phyloP scores from a whole-genome alignment of 768 basidiomycete species.

The Psilocybe azurescens region DNA sequence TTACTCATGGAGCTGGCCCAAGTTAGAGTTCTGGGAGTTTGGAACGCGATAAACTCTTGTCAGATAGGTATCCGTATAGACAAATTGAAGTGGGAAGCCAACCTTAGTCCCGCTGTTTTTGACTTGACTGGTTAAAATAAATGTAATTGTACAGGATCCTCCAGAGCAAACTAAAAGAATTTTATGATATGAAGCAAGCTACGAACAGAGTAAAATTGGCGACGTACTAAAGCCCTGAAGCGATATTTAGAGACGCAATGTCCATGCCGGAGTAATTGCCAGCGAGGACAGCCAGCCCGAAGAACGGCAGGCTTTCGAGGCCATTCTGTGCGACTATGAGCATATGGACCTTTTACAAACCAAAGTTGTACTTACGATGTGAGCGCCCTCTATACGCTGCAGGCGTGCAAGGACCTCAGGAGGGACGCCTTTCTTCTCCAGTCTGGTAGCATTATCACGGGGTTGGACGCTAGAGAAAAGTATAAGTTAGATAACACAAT shows the following conservation, averaged over 20 bases:
- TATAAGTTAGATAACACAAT: background rate
- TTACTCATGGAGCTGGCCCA: constrained; percentile 18
- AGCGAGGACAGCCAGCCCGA: constrained; percentile 25
- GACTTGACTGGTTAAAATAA: constrained; percentile 26
- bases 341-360: too few relatives aligned
- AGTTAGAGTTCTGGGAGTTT: constrained; percentile 8
- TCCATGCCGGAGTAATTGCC: constrained; percentile 30
- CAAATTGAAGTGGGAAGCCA: background rate
- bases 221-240: constrained; percentile 32
- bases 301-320: constrained; percentile 27
- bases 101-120: constrained; percentile 17
- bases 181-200: too few relatives aligned
- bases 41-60: background rate
- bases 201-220: background rate
- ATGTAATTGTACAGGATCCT: constrained; percentile 26
- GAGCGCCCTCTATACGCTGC: constrained; percentile 42
- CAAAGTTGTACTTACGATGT: constrained; percentile 26
- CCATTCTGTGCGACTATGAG: constrained; percentile 22
- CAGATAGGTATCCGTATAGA: background rate
- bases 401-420: constrained; percentile 31
- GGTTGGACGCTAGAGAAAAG: constrained; percentile 33
- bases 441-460: constrained; percentile 27
- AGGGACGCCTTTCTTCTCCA: constrained; percentile 31
- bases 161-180: constrained; percentile 13
- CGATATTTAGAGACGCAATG: constrained; percentile 30